Percentiles rank a stretch among this genome's conserved stretches.
These are phyloP conservation scores for Pythium plurisporium DNA, from an alignment of 352 stramenopile genomes.

Conservation along the genomic window DNA sequence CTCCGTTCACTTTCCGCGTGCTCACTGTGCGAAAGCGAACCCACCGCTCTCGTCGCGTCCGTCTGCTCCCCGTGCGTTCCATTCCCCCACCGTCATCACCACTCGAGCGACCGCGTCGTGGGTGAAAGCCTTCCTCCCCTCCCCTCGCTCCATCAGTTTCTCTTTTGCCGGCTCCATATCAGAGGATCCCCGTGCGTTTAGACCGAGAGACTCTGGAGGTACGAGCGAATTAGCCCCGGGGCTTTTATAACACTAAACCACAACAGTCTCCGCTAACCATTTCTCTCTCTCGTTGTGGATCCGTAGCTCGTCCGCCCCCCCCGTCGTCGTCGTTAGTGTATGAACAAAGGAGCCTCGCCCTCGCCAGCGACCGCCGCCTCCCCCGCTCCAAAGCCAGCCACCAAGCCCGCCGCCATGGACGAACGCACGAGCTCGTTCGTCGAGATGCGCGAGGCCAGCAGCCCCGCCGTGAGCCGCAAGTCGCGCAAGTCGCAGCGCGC, in stretches of 20 bases:
- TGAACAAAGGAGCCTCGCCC: neutral
- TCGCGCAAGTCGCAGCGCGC: constrained; percentile 13
- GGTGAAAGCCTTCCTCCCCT: no score
- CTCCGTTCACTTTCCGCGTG: neutral
- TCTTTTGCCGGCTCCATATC: constrained; percentile 1
- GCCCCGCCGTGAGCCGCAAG: constrained; percentile 2
- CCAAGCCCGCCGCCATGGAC: constrained; percentile 34
- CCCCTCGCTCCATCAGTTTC: constrained; percentile 2
- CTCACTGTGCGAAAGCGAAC: no score
- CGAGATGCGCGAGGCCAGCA: constrained; percentile 26
- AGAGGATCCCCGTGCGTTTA: neutral
- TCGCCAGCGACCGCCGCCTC: neutral
- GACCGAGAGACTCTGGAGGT: constrained; percentile 11
- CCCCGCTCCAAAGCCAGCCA: neutral
- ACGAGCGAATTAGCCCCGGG: neutral
- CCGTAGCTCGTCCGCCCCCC: neutral
- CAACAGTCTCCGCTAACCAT: neutral
- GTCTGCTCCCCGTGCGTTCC: no score
- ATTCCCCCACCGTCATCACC: no score
- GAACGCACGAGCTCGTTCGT: constrained; percentile 52
- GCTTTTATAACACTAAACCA: neutral
- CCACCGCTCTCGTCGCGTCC: no score
- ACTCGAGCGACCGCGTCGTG: no score
- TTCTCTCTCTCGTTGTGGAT: neutral
- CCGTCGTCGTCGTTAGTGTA: neutral